These are phyloP conservation scores for Zalaria obscura DNA, from an alignment of 2,329 filamentous ascomycete species.

Conservation along the genomic window DNA sequence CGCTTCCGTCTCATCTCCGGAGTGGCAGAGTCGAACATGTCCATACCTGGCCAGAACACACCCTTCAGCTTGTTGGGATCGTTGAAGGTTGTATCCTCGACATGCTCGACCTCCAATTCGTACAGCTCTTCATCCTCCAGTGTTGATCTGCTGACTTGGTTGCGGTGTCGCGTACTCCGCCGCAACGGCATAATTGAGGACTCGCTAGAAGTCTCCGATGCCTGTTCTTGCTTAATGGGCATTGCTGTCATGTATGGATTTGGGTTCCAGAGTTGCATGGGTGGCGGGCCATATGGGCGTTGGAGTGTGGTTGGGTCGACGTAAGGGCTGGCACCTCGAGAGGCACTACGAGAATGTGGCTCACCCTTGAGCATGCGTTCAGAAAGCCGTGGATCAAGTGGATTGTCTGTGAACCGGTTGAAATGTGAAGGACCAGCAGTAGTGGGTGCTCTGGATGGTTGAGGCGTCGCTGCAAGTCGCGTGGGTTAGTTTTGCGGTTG, in stretches of 20 bases:
- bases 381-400: constrained; percentile 16
- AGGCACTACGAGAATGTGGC: constrained; percentile 1
- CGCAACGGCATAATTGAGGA: neutral
- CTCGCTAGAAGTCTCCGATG: constrained; percentile 4
- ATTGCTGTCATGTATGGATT: neutral
- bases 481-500: too few species aligned
- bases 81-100: constrained; percentile 11
- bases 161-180: neutral
- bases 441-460: constrained; percentile 4
- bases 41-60: constrained; percentile 63
- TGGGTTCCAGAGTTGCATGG: neutral
- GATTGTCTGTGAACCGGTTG: constrained; percentile 11
- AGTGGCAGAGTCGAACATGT: constrained; percentile 66
- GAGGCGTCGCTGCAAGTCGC: too few species aligned
- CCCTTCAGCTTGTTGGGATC: constrained; percentile 49
- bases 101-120: constrained; percentile 11
- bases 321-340: neutral
- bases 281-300: neutral
- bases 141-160: neutral
- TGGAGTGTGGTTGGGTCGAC: neutral
- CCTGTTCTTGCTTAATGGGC: constrained; percentile 11
- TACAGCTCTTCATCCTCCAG: constrained; percentile 9
- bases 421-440: neutral
- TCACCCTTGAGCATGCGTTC: constrained; percentile 12
- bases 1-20: constrained; percentile 58